Conservation (phyloP, 179 eudicot genomes). For the Actinidia polygama region DNA sequence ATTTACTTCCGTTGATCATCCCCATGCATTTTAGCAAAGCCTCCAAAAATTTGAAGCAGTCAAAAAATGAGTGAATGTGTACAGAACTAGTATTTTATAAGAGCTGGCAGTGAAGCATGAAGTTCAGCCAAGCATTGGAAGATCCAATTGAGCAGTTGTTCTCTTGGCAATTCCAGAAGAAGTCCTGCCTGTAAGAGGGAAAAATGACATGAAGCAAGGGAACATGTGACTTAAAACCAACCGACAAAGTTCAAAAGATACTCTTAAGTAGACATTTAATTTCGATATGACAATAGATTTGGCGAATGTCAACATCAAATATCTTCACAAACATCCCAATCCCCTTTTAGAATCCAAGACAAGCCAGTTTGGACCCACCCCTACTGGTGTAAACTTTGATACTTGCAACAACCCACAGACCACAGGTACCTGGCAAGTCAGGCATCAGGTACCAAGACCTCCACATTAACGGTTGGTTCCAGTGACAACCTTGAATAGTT, state of each 20-base stretch:
- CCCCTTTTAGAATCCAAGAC: background rate
- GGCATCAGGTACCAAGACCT: background rate
- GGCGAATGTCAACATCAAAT: background rate
- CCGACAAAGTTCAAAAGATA: background rate
- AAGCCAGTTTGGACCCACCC: background rate
- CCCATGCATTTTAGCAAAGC: background rate
- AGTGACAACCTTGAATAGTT: background rate
- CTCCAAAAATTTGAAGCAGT: background rate
- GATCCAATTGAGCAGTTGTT: slow-evolving; percentile 92
- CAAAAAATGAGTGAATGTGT: slow-evolving; percentile 1
- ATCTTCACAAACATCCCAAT: background rate
- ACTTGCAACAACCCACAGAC: background rate
- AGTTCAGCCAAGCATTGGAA: slow-evolving; percentile 90
- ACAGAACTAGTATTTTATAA: slow-evolving; percentile 66
- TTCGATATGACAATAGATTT: background rate
- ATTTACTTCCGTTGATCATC: background rate
- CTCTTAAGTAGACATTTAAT: background rate
- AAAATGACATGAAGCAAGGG: background rate
- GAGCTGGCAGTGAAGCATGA: slow-evolving; percentile 77
- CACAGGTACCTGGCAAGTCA: background rate
- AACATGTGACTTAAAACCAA: background rate
- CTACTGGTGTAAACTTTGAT: background rate
- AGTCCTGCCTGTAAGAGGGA: slow-evolving; percentile 67
- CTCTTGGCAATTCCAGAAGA: slow-evolving; percentile 85
- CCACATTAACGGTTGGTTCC: background rate